Base-by-base conservation (phyloP, 1,139 yeast species). In the Saccharomyces pastorianus region DNA sequence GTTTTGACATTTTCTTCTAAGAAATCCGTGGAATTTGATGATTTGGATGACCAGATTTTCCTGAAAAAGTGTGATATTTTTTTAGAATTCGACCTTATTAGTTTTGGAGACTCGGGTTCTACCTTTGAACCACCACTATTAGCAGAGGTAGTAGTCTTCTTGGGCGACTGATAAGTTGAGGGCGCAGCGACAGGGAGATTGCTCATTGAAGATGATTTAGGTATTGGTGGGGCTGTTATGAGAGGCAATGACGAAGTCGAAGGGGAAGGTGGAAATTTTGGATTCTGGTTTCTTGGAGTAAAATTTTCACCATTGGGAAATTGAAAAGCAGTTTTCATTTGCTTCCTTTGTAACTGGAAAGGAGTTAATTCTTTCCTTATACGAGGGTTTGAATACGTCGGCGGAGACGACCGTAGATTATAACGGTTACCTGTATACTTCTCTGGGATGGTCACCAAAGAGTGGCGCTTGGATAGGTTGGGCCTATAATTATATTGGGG, bases 231-330 rank as follows among this genome's bases (percentile, higher is more conserved):
- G 34, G 34, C 34, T 1, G 34, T 2, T 2, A 31, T 31, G 34
- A 31, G 34, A 31, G 34, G 34, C 14, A 31, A 31, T 31, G 34
- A 31, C 4, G 34, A 31, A 42, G 17, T 29, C 0, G 49, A n/a
- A 17, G 49, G 1, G 25, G 23, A n/a, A 9, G 48, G 57, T 58
- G 27, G 53, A 52, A 14, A 55, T 54, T 50, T 54, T 46, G 20
- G 55, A 49, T 34, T 54, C 29, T 41, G 48, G 38, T 53, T 55
- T 47, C 63, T 63, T 42, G 71, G 71, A 4, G 68, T 66, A 47
- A 67, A 68, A 26, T 52, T 59, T 52, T 68, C 71, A 14, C 71
- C 71, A 56, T 68, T 68, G 1, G 68, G 65, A 51, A 68, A 68
- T 47, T 55, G 61, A 46, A 67, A 68, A 31, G 60, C 51, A 7